phyloP scores from a whole-genome alignment of 1,284 basidiomycete species.

The Gastroboletus turbinatus region DNA sequence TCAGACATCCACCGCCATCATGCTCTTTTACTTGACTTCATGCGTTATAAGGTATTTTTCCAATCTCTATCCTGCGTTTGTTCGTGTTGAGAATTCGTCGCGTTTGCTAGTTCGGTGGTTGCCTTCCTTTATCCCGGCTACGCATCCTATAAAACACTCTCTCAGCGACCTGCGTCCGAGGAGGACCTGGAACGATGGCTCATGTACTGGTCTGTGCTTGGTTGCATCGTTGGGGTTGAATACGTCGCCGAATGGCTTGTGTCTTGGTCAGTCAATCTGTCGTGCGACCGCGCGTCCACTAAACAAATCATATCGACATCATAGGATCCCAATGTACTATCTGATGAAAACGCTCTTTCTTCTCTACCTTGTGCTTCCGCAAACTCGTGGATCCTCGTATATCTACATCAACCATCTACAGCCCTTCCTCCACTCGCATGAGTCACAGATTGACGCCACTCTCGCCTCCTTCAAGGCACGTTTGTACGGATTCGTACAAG shows the following conservation, averaged over 20 bases:
- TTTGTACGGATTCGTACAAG: constrained; percentile 65
- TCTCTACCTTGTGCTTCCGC: constrained; percentile 87
- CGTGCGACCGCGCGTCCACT: constrained; percentile 9
- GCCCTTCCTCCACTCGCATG: constrained; percentile 77
- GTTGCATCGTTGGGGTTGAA: constrained; percentile 72
- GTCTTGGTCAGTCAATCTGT: constrained; percentile 57
- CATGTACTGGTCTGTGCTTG: constrained; percentile 89
- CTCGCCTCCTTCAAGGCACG: constrained; percentile 61
- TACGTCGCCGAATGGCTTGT: constrained; percentile 82
- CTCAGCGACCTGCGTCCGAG: constrained; percentile 75
- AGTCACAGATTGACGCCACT: constrained; percentile 77
- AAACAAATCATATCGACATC: constrained; percentile 7
- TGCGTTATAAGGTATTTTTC: constrained; percentile 39
- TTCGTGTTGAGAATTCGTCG: constrained; percentile 3
- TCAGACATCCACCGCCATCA: constrained; percentile 36
- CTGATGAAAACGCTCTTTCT: constrained; percentile 81
- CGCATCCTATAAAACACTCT: constrained; percentile 83
- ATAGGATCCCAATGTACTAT: constrained; percentile 88
- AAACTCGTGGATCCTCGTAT: constrained; percentile 81
- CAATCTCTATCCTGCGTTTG: neutral
- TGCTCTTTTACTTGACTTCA: constrained; percentile 55
- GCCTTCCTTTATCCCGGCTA: constrained; percentile 84
- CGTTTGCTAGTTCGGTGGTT: constrained; percentile 51
- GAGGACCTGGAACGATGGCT: constrained; percentile 82
- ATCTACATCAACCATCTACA: constrained; percentile 75